Evolutionary conservation across 2,329 filamentous ascomycete genomes (phyloP), one percentile per base, ranked within the genome.

Genomic region (Celoporthe dispersa): DNA sequence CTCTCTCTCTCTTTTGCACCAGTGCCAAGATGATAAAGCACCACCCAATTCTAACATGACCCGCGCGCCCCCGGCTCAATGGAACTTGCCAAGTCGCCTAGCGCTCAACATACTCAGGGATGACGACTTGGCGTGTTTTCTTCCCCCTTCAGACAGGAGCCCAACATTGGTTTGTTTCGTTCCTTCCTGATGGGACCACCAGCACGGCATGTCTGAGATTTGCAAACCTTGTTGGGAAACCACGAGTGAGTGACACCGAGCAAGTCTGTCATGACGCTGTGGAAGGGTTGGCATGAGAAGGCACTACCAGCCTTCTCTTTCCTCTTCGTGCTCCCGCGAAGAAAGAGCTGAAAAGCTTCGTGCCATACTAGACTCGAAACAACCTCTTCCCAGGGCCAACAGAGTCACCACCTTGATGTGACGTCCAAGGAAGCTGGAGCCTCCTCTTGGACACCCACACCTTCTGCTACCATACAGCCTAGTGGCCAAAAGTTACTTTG

Each of bases 21-120:
- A 48, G n/a, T 16, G 53, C 53, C 53, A 57, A 57, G 53, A 57
- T 31, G 53, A 57, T 57, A 57, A 57, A 31, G 53, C 53, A 57
- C 14, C 14, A 28, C 19, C 25, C 14, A 31, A 19, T 31, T 33
- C 25, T 33, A 19, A 57, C 28, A 33, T 31, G 53, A 57, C 25
- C 25, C 53, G 53, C 25, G 53, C 25, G 25, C 1, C 44, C 44
- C 44, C 25, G 53, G 25, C 53, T 19, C 53, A 33, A 31, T 31
- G 53, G 25, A 2, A 19, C 19, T 33, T 57, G 53, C 53, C 53
- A 57, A 57, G 53, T 57, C 53, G 53, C 53, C 53, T 57, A 57
- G 53, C 53, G 53, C 28, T 33, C 3, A 33, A 33, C 14, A 12
- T 3, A 16, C 25, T 57, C 53, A 57, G 53, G 53, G 53, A 31